Percentiles rank a stretch among this genome's conserved stretches.
phyloP scores from a whole-genome alignment of 2,329 filamentous ascomycete genomes.

The Neopestalotiopsis clavispora region DNA sequence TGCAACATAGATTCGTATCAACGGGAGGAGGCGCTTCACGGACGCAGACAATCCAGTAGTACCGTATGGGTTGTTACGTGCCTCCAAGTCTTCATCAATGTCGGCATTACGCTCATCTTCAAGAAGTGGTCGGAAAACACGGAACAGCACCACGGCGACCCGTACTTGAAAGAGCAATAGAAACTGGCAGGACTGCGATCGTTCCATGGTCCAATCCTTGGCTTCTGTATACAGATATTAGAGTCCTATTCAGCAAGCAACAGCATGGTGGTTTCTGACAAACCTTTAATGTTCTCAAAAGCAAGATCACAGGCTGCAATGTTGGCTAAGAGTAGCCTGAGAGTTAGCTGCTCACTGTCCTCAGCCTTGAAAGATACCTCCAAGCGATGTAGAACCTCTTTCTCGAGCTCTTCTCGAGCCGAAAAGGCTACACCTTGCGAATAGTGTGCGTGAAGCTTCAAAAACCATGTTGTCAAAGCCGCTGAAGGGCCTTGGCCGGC shows the following conservation, averaged over 20 bases:
- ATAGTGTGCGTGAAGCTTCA: slow-evolving; percentile 83
- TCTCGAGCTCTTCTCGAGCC: slow-evolving; percentile 81
- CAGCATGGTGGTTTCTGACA: slow-evolving; percentile 22
- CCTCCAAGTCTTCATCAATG: slow-evolving; percentile 25
- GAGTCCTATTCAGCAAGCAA: neutral
- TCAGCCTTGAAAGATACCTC: slow-evolving; percentile 74
- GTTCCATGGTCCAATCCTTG: slow-evolving; percentile 52
- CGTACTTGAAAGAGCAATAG: slow-evolving; percentile 79
- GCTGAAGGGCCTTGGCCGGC: slow-evolving; percentile 59
- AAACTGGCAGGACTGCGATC: slow-evolving; percentile 61
- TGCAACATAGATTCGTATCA: slow-evolving; percentile 57
- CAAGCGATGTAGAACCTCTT: slow-evolving; percentile 81
- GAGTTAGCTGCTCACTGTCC: slow-evolving; percentile 66
- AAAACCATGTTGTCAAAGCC: slow-evolving; percentile 79
- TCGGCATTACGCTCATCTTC: slow-evolving; percentile 46
- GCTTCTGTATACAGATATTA: slow-evolving; percentile 13
- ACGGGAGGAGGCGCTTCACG: slow-evolving; percentile 51
- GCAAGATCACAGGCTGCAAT: slow-evolving; percentile 83
- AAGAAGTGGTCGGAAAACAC: slow-evolving; percentile 72
- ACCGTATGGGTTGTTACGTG: slow-evolving; percentile 19
- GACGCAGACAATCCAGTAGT: slow-evolving; percentile 40
- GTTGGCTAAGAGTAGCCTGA: slow-evolving; percentile 85
- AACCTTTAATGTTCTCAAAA: slow-evolving; percentile 63
- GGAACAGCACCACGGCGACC: slow-evolving; percentile 74
- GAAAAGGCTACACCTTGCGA: slow-evolving; percentile 78